These are phyloP conservation scores for Trichosporon coremiiforme DNA, from an alignment of 1,284 basidiomycete genomes.

Conservation along the genomic window DNA sequence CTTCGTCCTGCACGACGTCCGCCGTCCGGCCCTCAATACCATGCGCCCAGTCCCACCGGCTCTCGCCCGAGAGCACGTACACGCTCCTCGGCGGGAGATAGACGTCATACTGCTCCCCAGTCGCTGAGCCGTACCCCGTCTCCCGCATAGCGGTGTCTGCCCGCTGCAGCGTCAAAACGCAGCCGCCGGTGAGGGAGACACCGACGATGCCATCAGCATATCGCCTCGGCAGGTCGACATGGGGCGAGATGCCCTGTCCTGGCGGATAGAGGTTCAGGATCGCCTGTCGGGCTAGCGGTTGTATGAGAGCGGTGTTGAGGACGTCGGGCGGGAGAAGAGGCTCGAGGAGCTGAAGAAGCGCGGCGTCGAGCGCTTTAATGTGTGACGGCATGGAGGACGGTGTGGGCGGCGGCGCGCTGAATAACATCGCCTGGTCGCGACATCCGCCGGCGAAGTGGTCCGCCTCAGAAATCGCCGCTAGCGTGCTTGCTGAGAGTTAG, in stretches of 20 bases:
- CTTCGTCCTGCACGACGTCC: constrained; percentile 39
- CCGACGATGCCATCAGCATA: constrained; percentile 57
- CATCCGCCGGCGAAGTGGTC: constrained; percentile 50
- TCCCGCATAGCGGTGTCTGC: constrained; percentile 10
- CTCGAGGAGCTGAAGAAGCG: constrained; percentile 29
- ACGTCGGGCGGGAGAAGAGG: constrained; percentile 23
- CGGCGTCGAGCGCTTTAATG: constrained; percentile 30
- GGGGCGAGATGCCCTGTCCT: constrained; percentile 56
- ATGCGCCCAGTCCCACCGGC: constrained; percentile 58
- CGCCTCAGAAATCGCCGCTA: constrained; percentile 38
- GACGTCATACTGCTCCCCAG: constrained; percentile 36
- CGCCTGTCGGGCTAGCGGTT: constrained; percentile 47
- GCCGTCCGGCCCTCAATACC: constrained; percentile 50
- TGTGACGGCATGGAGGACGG: constrained; percentile 35
- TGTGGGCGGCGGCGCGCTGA: constrained; percentile 30
- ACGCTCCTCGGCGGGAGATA: constrained; percentile 56
- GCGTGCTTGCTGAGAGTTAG: constrained; percentile 27
- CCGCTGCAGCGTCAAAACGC: constrained; percentile 42
- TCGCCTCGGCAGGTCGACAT: constrained; percentile 57
- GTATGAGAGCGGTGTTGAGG: constrained; percentile 33
- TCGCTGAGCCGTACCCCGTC: not conserved
- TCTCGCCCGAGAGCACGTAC: constrained; percentile 53
- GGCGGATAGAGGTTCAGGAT: constrained; percentile 59
- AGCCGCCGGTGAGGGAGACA: constrained; percentile 48
- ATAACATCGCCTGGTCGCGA: constrained; percentile 56